phyloP scores from a whole-genome alignment of 2,329 filamentous ascomycete genomes.

The Pyrenophora seminiperda region DNA sequence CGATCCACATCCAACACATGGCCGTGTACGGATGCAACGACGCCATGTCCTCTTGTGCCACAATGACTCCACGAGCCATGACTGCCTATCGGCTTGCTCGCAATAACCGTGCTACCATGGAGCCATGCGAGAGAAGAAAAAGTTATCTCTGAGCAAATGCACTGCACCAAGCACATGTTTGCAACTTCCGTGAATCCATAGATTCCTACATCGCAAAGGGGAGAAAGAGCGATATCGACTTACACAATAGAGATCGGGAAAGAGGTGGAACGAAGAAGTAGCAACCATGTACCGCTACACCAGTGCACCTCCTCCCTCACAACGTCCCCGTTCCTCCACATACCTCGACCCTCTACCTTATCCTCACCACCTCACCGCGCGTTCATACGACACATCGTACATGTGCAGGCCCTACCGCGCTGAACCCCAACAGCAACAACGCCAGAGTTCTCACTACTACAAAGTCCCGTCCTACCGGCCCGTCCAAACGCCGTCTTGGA shows the following conservation, averaged over 20 bases:
- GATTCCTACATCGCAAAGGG: no score
- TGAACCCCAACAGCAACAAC: neutral
- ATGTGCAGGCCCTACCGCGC: constrained; percentile 4
- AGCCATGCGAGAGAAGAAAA: neutral
- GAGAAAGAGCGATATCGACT: no score
- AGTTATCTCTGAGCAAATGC: neutral
- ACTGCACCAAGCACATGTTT: neutral
- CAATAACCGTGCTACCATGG: constrained; percentile 12
- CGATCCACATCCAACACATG: neutral
- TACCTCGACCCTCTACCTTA: neutral
- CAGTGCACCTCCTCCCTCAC: neutral
- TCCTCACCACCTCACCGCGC: neutral
- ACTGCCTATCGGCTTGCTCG: constrained; percentile 8
- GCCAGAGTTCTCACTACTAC: constrained; percentile 5
- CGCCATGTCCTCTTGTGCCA: constrained; percentile 7
- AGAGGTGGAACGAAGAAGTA: constrained; percentile 2
- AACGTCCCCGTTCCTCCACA: neutral
- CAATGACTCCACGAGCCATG: constrained; percentile 14
- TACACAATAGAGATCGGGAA: neutral
- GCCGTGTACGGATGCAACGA: neutral
- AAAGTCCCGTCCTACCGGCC: neutral
- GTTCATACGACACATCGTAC: constrained; percentile 4
- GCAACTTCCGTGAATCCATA: no score
- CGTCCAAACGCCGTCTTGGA: neutral
- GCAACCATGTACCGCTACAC: constrained; percentile 7